Evolutionary conservation across 805 yeast species (phyloP).

Genomic region (Clavispora santaluciae): DNA sequence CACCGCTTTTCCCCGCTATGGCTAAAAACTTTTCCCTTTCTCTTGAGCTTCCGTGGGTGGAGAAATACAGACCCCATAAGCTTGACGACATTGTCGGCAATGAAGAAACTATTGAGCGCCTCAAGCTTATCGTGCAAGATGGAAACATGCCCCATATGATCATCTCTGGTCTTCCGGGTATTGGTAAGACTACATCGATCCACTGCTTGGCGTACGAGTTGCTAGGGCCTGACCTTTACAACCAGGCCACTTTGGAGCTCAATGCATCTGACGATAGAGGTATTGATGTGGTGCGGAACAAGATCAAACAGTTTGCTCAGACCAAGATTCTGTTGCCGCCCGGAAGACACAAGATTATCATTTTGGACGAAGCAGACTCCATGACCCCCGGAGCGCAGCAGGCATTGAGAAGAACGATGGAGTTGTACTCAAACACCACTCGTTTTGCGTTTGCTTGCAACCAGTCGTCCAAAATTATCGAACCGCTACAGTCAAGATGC

Average conservation of each 20-base stretch:
- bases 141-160: constrained; percentile 98
- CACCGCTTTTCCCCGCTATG: not conserved
- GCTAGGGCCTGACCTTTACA: constrained; percentile 60
- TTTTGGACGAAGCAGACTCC: constrained; percentile 92
- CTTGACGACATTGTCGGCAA: constrained; percentile 91
- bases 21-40: constrained; percentile 7
- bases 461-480: constrained; percentile 89
- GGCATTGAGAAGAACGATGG: constrained; percentile 93
- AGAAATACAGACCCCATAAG: constrained; percentile 81
- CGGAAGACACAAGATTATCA: constrained; percentile 89
- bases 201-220: constrained; percentile 85
- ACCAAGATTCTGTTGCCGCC: constrained; percentile 82
- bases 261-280: constrained; percentile 98
- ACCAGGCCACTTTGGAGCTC: constrained; percentile 83
- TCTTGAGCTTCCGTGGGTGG: constrained; percentile 60
- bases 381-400: constrained; percentile 98
- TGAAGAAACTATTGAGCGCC: constrained; percentile 79
- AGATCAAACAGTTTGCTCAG: constrained; percentile 94
- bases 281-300: constrained; percentile 90
- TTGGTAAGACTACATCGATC: constrained; percentile 93
- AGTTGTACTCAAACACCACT: constrained; percentile 89
- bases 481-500: constrained; percentile 94
- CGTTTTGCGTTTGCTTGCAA: constrained; percentile 99
- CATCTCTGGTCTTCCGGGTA: constrained; percentile 94
- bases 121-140: constrained; percentile 78